phyloP scores from a whole-genome alignment of 108 stramenopile genomes.

The Nitzschia palea region DNA sequence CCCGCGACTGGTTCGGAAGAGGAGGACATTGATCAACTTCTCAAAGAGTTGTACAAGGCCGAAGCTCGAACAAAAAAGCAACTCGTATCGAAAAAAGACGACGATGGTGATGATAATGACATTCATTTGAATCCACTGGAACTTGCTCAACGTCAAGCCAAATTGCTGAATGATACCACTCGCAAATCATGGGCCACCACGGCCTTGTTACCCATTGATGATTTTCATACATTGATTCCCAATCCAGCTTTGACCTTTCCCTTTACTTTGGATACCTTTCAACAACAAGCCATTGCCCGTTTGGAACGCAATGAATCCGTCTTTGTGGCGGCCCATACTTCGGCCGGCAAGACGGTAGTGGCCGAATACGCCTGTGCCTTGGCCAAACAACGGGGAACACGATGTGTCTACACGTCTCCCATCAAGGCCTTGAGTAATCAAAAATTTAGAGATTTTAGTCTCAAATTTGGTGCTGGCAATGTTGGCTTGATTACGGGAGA shows the following conservation, averaged over 20 bases:
- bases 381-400: conserved; percentile 80
- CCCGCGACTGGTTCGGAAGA: conserved; percentile 10
- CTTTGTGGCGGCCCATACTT: conserved; percentile 94
- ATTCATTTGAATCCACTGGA: conserved; percentile 40
- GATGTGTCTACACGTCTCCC: conserved; percentile 97
- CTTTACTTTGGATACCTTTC: conserved; percentile 96
- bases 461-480: conserved; percentile 74
- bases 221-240: conserved; percentile 68
- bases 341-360: conserved; percentile 91
- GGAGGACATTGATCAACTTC: conserved; percentile 63
- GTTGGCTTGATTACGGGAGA: conserved; percentile 99
- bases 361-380: conserved; percentile 97
- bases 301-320: conserved; percentile 94
- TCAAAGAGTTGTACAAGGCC: conserved; percentile 43
- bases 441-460: conserved; percentile 96
- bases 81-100: conserved; percentile 18
- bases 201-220: conserved; percentile 53
- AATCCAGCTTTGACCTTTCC: conserved; percentile 92
- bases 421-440: conserved; percentile 52
- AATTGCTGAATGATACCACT: conserved; percentile 33
- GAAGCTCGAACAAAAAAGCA: conserved; percentile 26
- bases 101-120: conserved; percentile 9
- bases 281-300: conserved; percentile 88
- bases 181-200: conserved; percentile 87
- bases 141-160: conserved; percentile 34